These are phyloP conservation scores for Penicillium riverlandense DNA, from an alignment of 495 filamentous ascomycete genomes.

Conservation along the genomic window DNA sequence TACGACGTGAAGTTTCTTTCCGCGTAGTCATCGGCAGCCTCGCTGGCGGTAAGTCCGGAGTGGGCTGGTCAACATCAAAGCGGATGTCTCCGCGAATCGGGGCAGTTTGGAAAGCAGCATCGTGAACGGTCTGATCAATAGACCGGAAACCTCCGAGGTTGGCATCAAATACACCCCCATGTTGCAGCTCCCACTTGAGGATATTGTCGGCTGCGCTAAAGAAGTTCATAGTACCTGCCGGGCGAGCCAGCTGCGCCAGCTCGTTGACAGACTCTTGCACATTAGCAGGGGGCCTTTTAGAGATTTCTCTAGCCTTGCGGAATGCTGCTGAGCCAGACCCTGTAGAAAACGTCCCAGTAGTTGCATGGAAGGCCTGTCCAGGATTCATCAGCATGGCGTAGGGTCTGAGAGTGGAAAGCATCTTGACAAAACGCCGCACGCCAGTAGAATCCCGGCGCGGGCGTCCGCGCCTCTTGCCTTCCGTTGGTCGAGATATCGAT, in stretches of 20 bases:
- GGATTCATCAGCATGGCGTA: slow-evolving; percentile 43
- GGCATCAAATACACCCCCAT: slow-evolving; percentile 22
- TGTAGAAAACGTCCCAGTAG: slow-evolving; percentile 41
- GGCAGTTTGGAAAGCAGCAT: slow-evolving; percentile 18
- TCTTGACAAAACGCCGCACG: slow-evolving; percentile 10
- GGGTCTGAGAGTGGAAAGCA: slow-evolving; percentile 20
- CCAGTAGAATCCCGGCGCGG: background rate
- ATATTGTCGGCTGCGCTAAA: slow-evolving; percentile 20
- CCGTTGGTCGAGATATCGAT: slow-evolving; percentile 17
- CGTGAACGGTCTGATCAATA: slow-evolving; percentile 28
- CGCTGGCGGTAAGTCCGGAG: background rate
- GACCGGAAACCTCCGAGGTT: slow-evolving; percentile 15
- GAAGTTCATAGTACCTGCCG: slow-evolving; percentile 12
- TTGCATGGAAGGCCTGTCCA: slow-evolving; percentile 30
- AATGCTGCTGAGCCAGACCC: slow-evolving; percentile 8
- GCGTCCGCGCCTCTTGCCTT: background rate
- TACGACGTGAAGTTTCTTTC: background rate
- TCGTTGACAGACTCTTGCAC: slow-evolving; percentile 22
- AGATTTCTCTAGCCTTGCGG: background rate
- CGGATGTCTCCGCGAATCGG: slow-evolving; percentile 27
- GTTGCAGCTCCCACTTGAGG: slow-evolving; percentile 29
- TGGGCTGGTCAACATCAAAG: slow-evolving; percentile 22
- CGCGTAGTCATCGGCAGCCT: slow-evolving; percentile 2
- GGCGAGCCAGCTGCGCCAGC: slow-evolving; percentile 11
- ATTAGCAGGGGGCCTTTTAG: slow-evolving; percentile 1